Evolutionary conservation across 495 filamentous ascomycete genomes (phyloP).

Genomic region (Neurospora sp.): DNA sequence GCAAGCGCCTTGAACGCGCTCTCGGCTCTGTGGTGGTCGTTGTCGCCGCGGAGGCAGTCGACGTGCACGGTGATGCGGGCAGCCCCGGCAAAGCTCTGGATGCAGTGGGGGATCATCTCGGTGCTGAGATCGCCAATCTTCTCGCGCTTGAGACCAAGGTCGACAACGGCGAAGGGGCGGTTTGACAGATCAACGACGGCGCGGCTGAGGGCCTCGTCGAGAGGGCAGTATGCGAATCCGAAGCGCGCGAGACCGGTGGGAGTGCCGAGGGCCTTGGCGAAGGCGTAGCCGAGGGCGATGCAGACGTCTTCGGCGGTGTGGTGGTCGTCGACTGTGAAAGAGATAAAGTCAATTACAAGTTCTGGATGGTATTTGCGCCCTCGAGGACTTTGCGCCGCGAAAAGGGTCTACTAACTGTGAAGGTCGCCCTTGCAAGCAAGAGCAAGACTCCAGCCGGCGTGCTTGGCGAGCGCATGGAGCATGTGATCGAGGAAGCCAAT

Average conservation of each 20-base stretch:
- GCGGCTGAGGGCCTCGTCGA: slow-evolving; percentile 89
- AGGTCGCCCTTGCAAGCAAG: slow-evolving; percentile 79
- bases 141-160: slow-evolving; percentile 74
- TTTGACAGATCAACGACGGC: slow-evolving; percentile 92
- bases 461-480: slow-evolving; percentile 93
- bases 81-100: slow-evolving; percentile 86
- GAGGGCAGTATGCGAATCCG: slow-evolving; percentile 79
- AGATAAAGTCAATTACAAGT: neutral
- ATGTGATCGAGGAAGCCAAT: slow-evolving; percentile 99
- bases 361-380: neutral
- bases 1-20: slow-evolving; percentile 96
- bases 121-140: slow-evolving; percentile 86
- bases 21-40: slow-evolving; percentile 95
- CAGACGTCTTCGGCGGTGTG: slow-evolving; percentile 95
- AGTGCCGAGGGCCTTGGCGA: slow-evolving; percentile 63
- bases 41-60: slow-evolving; percentile 75
- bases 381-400: neutral
- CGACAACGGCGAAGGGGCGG: slow-evolving; percentile 72
- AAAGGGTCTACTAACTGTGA: slow-evolving; percentile 52
- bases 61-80: slow-evolving; percentile 91
- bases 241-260: slow-evolving; percentile 79
- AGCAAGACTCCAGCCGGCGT: slow-evolving; percentile 82
- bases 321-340: slow-evolving; percentile 79
- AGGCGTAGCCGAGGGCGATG: slow-evolving; percentile 79
- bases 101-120: slow-evolving; percentile 95